Conservation (phyloP, 352 stramenopile genomes). For the Phytophthora lateralis region DNA sequence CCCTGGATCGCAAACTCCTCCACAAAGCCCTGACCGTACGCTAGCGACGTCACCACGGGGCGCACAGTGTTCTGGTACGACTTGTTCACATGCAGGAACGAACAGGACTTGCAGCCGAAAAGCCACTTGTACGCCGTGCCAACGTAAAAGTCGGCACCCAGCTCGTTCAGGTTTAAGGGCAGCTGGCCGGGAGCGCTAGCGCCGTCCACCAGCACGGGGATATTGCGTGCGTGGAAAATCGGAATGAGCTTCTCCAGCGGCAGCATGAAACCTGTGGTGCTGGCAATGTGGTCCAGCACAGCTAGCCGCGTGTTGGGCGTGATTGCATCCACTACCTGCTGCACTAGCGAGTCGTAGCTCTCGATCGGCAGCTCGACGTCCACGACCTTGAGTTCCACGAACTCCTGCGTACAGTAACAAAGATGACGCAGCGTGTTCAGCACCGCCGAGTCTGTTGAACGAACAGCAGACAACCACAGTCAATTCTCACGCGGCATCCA, state of each 20-base stretch:
- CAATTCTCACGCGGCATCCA: constrained; percentile 3
- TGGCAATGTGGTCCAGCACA: constrained; percentile 86
- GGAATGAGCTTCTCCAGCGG: constrained; percentile 85
- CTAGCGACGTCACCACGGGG: constrained; percentile 81
- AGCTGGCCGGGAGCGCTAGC: constrained; percentile 79
- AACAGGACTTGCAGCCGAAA: constrained; percentile 86
- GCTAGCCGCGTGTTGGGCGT: constrained; percentile 84
- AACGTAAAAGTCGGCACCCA: constrained; percentile 85
- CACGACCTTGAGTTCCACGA: constrained; percentile 89
- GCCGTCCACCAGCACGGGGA: constrained; percentile 82
- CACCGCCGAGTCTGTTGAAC: constrained; percentile 67
- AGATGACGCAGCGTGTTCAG: constrained; percentile 84
- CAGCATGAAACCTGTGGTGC: constrained; percentile 75
- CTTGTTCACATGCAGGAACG: constrained; percentile 86
- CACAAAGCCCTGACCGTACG: constrained; percentile 80
- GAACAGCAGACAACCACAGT: constrained; percentile 12
- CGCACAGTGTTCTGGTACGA: constrained; percentile 76
- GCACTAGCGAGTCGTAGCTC: constrained; percentile 70
- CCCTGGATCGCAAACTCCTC: constrained; percentile 88
- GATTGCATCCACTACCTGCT: constrained; percentile 76
- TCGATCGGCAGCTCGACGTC: constrained; percentile 74
- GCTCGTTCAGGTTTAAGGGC: constrained; percentile 64
- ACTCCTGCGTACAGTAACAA: constrained; percentile 88
- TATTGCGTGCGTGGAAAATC: constrained; percentile 76
- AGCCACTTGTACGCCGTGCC: constrained; percentile 88